Evolutionary conservation across 306 rosid species (phyloP).

Genomic region (Castanopsis chinensis): DNA sequence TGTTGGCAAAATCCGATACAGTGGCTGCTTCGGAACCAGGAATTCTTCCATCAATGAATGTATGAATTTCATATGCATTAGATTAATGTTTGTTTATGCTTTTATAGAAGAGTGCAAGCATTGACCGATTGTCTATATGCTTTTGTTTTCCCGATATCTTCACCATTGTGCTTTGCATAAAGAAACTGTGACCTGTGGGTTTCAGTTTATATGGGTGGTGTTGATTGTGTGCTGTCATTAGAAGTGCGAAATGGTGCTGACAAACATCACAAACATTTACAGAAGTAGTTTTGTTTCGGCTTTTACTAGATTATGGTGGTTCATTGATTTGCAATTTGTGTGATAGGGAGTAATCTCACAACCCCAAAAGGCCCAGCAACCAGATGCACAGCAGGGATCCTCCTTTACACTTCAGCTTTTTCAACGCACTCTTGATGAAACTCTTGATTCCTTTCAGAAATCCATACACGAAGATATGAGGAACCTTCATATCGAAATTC

Average conservation of each 20-base stretch:
- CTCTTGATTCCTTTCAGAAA: conserved; percentile 80
- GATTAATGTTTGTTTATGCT: conserved; percentile 7
- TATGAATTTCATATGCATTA: conserved; percentile 39
- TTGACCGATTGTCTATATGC: not conserved
- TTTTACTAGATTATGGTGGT: conserved; percentile 1
- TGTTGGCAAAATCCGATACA: conserved; percentile 61
- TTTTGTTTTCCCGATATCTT: conserved; percentile 3
- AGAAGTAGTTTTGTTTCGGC: conserved; percentile 13
- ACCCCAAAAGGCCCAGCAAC: conserved; percentile 52
- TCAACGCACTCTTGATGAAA: conserved; percentile 86
- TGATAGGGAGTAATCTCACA: conserved; percentile 65
- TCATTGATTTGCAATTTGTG: conserved; percentile 23
- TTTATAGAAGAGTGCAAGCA: conserved; percentile 11
- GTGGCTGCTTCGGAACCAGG: conserved; percentile 52
- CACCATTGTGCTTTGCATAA: conserved; percentile 6
- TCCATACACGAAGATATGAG: conserved; percentile 87
- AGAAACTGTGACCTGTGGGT: not conserved
- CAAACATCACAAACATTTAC: conserved; percentile 1
- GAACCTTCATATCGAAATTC: conserved; percentile 92
- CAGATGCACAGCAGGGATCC: conserved; percentile 72
- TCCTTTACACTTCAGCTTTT: conserved; percentile 93
- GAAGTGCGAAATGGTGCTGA: conserved; percentile 4
- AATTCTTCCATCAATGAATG: conserved; percentile 52
- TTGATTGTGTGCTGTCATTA: not conserved
- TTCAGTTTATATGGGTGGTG: conserved; percentile 13